These are phyloP conservation scores for Avena insularis DNA, from an alignment of 176 grass and related monocot genomes.

Conservation along the genomic window DNA sequence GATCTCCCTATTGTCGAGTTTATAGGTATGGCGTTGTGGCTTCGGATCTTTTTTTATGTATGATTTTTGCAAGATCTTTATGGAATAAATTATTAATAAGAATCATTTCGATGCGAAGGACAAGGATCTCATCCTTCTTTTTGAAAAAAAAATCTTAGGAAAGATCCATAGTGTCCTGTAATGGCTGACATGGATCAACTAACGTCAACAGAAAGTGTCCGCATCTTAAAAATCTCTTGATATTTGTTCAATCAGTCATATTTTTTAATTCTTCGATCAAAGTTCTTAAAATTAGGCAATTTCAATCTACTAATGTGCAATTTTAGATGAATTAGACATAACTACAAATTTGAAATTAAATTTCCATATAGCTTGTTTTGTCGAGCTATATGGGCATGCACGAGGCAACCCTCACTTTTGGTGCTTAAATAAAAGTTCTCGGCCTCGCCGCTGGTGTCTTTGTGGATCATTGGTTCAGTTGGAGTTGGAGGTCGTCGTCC, in stretches of 20 bases:
- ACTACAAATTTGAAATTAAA: not conserved
- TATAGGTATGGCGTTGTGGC: too few relatives aligned
- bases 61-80: too few relatives aligned
- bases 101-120: too few relatives aligned
- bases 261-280: too few relatives aligned
- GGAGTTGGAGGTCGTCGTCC: not conserved
- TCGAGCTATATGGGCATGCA: not conserved
- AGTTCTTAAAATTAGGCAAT: not conserved
- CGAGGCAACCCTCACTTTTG: not conserved
- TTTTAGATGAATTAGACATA: too few relatives aligned
- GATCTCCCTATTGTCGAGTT: too few relatives aligned
- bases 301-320: not conserved
- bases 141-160: not conserved
- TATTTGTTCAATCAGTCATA: not conserved
- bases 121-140: too few relatives aligned
- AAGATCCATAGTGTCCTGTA: not conserved
- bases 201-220: too few relatives aligned
- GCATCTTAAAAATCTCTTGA: not conserved
- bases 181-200: too few relatives aligned
- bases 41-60: too few relatives aligned
- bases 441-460: not conserved
- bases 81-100: not conserved
- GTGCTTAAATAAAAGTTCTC: not conserved
- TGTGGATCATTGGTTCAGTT: slow-evolving; percentile 2
- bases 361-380: not conserved